Percentiles rank a stretch among this genome's conserved stretches.
These are phyloP conservation scores for Penicillium glabrum DNA, from an alignment of 2,329 filamentous ascomycete genomes.

Conservation along the genomic window DNA sequence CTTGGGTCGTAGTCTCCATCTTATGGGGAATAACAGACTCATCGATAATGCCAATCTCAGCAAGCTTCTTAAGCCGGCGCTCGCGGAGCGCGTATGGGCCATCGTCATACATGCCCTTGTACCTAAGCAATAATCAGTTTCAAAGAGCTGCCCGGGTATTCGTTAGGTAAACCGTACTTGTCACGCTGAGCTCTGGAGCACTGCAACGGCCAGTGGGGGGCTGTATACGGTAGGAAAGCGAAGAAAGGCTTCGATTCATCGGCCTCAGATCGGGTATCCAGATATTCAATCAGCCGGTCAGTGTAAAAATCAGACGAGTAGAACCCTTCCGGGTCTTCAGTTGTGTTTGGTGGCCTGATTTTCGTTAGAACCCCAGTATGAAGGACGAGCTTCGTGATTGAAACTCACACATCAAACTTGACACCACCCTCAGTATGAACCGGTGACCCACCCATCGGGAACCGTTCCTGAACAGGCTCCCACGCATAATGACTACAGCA, in stretches of 20 bases:
- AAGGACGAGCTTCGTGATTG: too few species aligned
- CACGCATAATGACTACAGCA: conserved; percentile 34
- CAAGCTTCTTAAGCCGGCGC: conserved; percentile 44
- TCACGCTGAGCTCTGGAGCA: conserved; percentile 29
- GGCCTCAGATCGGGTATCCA: conserved; percentile 31
- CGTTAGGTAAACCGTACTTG: neutral
- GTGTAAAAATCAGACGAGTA: conserved; percentile 30
- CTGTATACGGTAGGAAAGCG: conserved; percentile 48
- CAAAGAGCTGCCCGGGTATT: conserved; percentile 4
- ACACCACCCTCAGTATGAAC: conserved; percentile 1
- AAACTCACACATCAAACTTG: conserved; percentile 3
- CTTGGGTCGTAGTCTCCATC: conserved; percentile 7
- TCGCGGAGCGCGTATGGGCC: conserved; percentile 49
- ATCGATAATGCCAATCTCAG: conserved; percentile 43
- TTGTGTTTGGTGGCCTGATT: neutral
- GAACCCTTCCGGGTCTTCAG: conserved; percentile 7
- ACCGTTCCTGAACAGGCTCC: conserved; percentile 20
- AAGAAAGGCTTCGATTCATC: conserved; percentile 47
- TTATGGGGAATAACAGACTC: conserved; percentile 10
- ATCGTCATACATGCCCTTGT: conserved; percentile 42
- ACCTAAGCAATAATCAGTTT: conserved; percentile 28
- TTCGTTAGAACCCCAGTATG: too few species aligned
- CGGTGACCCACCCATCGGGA: conserved; percentile 2
- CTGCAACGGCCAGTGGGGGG: conserved; percentile 54
- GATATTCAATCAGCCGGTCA: conserved; percentile 27